phyloP scores from a whole-genome alignment of 176 grass and related monocot genomes.

The Carex pumila region DNA sequence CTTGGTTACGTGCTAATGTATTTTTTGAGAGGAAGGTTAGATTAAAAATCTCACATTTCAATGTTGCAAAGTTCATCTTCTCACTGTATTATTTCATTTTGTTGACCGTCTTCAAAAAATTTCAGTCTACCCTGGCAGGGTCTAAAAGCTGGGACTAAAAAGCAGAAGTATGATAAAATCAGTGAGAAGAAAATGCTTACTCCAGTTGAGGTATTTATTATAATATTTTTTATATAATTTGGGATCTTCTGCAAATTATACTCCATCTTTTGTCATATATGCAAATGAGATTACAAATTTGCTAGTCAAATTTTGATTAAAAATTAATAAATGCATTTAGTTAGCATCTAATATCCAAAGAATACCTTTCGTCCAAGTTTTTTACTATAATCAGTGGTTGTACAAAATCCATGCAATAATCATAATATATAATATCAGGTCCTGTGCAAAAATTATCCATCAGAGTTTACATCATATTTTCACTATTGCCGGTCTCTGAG shows the following conservation, averaged over 20 bases:
- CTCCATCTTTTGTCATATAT: neutral
- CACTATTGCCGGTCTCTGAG: constrained; percentile 80
- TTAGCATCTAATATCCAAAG: neutral
- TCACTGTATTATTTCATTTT: constrained; percentile 29
- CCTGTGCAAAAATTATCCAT: constrained; percentile 73
- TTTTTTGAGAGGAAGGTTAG: constrained; percentile 83
- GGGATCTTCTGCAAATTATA: neutral
- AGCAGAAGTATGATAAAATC: constrained; percentile 83
- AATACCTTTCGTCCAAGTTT: neutral
- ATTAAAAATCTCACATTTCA: constrained; percentile 14
- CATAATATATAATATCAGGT: constrained; percentile 34
- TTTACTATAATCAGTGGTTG: constrained; percentile 1
- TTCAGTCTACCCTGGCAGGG: constrained; percentile 79
- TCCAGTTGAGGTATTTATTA: constrained; percentile 56
- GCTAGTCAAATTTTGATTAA: neutral
- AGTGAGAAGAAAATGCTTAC: constrained; percentile 85
- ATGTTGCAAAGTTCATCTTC: neutral
- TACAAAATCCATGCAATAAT: neutral
- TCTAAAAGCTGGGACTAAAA: constrained; percentile 78
- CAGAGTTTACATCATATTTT: constrained; percentile 74
- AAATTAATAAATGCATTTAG: neutral
- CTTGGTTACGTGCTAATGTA: constrained; percentile 89
- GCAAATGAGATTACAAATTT: neutral
- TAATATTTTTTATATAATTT: neutral
- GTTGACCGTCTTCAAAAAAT: constrained; percentile 17